Evolutionary conservation across 1,139 yeast genomes (phyloP).

Genomic region (Entelexis paramagnoliae): DNA sequence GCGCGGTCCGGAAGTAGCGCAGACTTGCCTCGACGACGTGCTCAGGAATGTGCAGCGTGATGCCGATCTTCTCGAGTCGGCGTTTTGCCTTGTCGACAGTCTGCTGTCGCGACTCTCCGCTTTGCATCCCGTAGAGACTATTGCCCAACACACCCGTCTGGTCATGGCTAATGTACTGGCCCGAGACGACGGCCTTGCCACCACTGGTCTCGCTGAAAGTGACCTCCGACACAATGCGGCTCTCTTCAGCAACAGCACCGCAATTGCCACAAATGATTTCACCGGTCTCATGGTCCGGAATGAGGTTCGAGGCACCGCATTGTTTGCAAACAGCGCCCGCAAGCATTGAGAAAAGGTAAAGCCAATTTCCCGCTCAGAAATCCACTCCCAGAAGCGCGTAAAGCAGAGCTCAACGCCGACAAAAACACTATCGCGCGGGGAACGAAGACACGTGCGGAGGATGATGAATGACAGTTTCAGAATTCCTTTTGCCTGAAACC

Average conservation of each 20-base stretch:
- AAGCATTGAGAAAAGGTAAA: conserved; percentile 1
- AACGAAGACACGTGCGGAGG: neutral
- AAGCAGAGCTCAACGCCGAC: neutral
- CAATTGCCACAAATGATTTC: conserved; percentile 72
- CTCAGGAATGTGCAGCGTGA: conserved; percentile 68
- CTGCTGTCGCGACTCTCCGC: conserved; percentile 72
- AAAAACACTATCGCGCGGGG: neutral
- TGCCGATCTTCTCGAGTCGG: conserved; percentile 69
- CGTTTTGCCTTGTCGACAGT: conserved; percentile 73
- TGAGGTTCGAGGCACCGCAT: conserved; percentile 21
- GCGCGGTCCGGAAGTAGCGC: conserved; percentile 79
- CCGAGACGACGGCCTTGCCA: conserved; percentile 95
- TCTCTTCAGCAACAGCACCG: conserved; percentile 83
- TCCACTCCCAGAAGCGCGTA: neutral
- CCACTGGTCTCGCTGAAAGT: conserved; percentile 83
- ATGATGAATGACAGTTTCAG: neutral
- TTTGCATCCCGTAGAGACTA: conserved; percentile 47
- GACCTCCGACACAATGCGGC: conserved; percentile 90
- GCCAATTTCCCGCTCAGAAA: neutral
- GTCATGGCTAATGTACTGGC: conserved; percentile 83
- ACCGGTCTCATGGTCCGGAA: conserved; percentile 21
- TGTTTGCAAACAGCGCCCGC: conserved; percentile 16
- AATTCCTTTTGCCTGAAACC: neutral
- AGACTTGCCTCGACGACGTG: conserved; percentile 77
- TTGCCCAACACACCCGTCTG: conserved; percentile 53